Conservation (phyloP, 495 filamentous ascomycete species). For the Filosporella fistucella region DNA sequence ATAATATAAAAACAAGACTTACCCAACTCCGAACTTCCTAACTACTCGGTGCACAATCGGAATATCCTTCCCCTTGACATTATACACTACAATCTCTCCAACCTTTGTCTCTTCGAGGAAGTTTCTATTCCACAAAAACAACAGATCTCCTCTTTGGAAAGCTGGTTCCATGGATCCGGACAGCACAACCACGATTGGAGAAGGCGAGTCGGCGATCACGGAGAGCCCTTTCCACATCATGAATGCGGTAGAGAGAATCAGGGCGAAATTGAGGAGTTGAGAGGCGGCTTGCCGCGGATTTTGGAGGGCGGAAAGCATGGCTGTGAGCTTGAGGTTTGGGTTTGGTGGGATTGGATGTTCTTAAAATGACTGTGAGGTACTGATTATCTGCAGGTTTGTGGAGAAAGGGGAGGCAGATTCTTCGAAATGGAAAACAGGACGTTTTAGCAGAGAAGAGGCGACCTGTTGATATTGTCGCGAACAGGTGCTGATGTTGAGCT, state of each 20-base stretch:
- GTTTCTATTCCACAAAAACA: conserved; percentile 93
- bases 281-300: conserved; percentile 80
- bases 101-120: conserved; percentile 61
- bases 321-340: conserved; percentile 2
- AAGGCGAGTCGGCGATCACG: conserved; percentile 78
- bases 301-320: conserved; percentile 69
- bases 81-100: conserved; percentile 93
- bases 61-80: conserved; percentile 86
- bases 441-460: not conserved
- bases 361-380: no score
- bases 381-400: no score
- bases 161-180: conserved; percentile 96
- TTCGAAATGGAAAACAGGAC: no score
- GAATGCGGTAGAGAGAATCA: conserved; percentile 91
- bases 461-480: conserved; percentile 7
- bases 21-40: conserved; percentile 60
- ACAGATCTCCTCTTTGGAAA: conserved; percentile 89
- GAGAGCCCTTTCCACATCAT: conserved; percentile 98
- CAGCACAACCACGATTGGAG: conserved; percentile 92
- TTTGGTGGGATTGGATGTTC: not conserved
- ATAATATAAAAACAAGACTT: conserved; percentile 23
- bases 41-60: conserved; percentile 91
- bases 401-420: no score
- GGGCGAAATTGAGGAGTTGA: conserved; percentile 92
- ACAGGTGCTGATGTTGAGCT: conserved; percentile 4